Evolutionary conservation across 306 rosid species (phyloP).

Genomic region (Senna tora): DNA sequence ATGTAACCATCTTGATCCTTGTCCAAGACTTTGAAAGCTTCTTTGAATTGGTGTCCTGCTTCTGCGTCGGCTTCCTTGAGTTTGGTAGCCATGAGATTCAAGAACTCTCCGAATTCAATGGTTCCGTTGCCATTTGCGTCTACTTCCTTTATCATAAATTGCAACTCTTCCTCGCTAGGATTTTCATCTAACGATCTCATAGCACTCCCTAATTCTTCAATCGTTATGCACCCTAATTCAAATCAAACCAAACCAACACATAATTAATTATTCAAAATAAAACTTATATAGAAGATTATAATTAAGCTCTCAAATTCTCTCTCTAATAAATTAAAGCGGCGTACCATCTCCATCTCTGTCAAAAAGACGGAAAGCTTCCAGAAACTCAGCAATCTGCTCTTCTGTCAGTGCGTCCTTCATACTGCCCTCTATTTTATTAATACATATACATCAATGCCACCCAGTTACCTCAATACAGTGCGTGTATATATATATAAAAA

Average conservation of each 20-base stretch:
- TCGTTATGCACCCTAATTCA: slow-evolving; percentile 69
- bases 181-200: slow-evolving; percentile 46
- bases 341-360: slow-evolving; percentile 81
- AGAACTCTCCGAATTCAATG: slow-evolving; percentile 69
- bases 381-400: slow-evolving; percentile 61
- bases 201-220: slow-evolving; percentile 61
- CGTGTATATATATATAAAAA: no score
- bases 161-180: slow-evolving; percentile 62
- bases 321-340: no score
- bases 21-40: slow-evolving; percentile 69
- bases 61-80: slow-evolving; percentile 63
- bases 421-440: neutral
- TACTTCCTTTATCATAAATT: slow-evolving; percentile 58
- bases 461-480: no score
- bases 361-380: slow-evolving; percentile 64
- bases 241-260: no score
- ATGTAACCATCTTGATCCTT: slow-evolving; percentile 72
- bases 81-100: slow-evolving; percentile 64
- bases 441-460: no score
- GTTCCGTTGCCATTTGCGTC: slow-evolving; percentile 63
- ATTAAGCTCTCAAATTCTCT: no score
- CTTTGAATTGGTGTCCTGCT: slow-evolving; percentile 62
- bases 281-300: no score
- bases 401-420: slow-evolving; percentile 43
- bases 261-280: no score